Evolutionary conservation across 805 yeast genomes (phyloP), one percentile per base, ranked within the genome.

Genomic region (Wickerhamiella kurtzmanii): DNA sequence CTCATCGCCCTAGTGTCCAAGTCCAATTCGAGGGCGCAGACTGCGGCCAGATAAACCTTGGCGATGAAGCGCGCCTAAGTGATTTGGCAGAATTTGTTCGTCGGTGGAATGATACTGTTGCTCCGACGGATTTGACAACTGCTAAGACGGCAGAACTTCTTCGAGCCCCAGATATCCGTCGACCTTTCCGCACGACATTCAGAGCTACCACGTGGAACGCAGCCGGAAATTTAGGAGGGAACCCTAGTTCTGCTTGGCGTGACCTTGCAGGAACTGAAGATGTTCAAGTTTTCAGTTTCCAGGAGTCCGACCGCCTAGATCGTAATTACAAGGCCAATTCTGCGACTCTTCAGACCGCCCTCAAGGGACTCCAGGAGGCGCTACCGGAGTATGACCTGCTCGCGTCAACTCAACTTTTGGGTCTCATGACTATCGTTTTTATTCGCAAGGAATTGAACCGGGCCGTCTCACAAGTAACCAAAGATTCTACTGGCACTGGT

Each of bases 261-360:
- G 11, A 16, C 9, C 49, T n/a, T 54, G 54, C 40, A 5, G 44
- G 22, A n/a, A n/a, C 22, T 16, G 53, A 49, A 17, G 95, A 88
- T 57, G 62, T 88, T 3, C 80, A 84, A 17, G 81, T 80, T 2
- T 71, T 92, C 52, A 96, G 95, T 4, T 69, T 92, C 44, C 95
- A 92, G 62, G 98, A 92, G 35, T 40, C 57, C 18, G 85, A 79
- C 58, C 70, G 70, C 4, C 67, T 57, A 11, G 52, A 48, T 35
- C 57, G 60, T 44, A 64, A 60, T 38, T 48, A 62, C 28, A 59
- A 57, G 37, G 60, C 69, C 9, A 64, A 61, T 50, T 50, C 55
- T 22, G 53, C 47, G 15, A 66, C 67, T 0, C 51, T 61, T 40
- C 52, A 52, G 13, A 40, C 52, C 3, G 56, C 61, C 36, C 48